Evolutionary conservation across 2,329 filamentous ascomycete genomes (phyloP).

Genomic region (Sarocladium brachiariae): DNA sequence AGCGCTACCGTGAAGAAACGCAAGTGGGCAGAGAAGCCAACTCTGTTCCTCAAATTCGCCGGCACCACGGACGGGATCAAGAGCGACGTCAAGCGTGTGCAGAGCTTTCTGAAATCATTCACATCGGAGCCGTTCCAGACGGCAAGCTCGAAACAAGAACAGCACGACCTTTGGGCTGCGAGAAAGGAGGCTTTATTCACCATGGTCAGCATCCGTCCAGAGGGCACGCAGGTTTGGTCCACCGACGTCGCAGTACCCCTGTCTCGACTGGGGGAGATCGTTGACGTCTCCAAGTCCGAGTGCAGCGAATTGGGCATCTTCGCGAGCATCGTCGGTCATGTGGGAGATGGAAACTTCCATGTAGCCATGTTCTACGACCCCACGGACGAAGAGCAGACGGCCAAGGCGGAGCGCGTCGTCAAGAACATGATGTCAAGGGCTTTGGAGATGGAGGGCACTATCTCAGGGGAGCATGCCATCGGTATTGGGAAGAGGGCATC

Average conservation of each 20-base stretch:
- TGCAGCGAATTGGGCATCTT: constrained; percentile 56
- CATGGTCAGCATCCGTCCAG: constrained; percentile 56
- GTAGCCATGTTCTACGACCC: constrained; percentile 35
- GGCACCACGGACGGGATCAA: no score
- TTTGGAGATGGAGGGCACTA: constrained; percentile 64
- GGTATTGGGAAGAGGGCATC: background rate
- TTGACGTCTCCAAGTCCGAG: constrained; percentile 57
- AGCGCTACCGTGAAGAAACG: constrained; percentile 50
- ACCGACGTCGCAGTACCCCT: constrained; percentile 78
- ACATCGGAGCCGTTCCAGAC: no score
- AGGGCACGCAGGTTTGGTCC: constrained; percentile 62
- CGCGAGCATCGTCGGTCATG: constrained; percentile 63
- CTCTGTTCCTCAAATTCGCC: constrained; percentile 62
- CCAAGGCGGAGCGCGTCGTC: constrained; percentile 50
- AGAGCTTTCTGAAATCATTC: no score
- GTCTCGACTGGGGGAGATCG: constrained; percentile 62
- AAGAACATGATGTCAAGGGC: constrained; percentile 65
- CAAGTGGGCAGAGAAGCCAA: constrained; percentile 62
- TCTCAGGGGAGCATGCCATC: constrained; percentile 20
- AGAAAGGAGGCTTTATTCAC: constrained; percentile 70
- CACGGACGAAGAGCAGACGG: constrained; percentile 50
- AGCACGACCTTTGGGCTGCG: constrained; percentile 62
- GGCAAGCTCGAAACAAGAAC: background rate
- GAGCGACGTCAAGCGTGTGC: no score
- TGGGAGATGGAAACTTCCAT: constrained; percentile 71